Base-by-base conservation (phyloP, 306 rosid genomes). In the Hylodesmum podocarpum region DNA sequence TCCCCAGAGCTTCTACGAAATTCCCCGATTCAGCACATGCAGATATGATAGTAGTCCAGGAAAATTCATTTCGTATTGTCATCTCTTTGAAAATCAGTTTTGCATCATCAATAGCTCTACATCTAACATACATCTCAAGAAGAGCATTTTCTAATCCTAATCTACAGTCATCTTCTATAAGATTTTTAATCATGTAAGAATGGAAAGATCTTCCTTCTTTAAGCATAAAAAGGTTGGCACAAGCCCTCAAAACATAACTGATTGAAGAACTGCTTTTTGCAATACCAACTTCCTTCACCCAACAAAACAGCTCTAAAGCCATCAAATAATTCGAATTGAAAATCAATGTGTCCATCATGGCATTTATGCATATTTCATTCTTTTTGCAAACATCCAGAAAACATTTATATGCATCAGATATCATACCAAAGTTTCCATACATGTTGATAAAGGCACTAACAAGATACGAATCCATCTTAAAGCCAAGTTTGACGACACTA, bases 381-480 rank as follows among this genome's bases (percentile, higher is more conserved):
- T 85, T 81, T 51, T 14, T 36, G 43, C 14, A 37, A 41, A 78
- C 68, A 21, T 81, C 83, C 51, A 50, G 78, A 44, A 85, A 85
- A 78, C 88, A 85, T 53, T 74, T 69, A 64, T 73, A 78, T 51
- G 85, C 78, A 40, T 78, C 79, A 3, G 59, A 77, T 49, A 78
- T 47, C 88, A 85, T 77, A 29, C 83, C 81, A 64, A 81, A 79
- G 28, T 55, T 81, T 62, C 83, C 83, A 78, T 85, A 78, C 88
- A 81, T 78, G 81, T 78, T 81, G 66, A 78, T 81, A 78, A 85
- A 76, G 71, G 86, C 82, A 78, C 83, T 81, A 25, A 83, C 88
- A 66, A 85, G 44, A 73, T 81, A 63, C 39, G 85, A 81, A 64
- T 85, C 83, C 73, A 81, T 67, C 76, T 61, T 47, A 54, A 73